These are phyloP conservation scores for Tetrahymena thermophila DNA, from an alignment of 73 alveolate genomes.

Conservation along the genomic window DNA sequence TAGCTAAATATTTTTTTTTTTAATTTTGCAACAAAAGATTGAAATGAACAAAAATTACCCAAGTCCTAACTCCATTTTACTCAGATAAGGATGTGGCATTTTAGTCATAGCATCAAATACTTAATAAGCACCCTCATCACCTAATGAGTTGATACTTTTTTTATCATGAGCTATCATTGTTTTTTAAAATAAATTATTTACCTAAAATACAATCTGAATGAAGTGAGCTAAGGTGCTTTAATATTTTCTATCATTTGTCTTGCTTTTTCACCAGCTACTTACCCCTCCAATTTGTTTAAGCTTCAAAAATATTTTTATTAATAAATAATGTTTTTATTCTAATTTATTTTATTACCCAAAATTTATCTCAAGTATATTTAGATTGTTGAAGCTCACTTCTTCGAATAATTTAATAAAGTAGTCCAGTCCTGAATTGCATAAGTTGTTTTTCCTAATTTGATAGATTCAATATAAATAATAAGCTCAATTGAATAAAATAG, in stretches of 20 bases:
- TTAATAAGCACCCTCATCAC: neutral
- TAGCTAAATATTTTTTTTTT: neutral
- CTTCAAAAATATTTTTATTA: neutral
- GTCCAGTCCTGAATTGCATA: neutral
- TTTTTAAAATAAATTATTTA: neutral
- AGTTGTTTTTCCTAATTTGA: neutral
- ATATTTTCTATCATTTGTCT: neutral
- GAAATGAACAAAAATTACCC: neutral
- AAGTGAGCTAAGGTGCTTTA: neutral
- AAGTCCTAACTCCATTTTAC: neutral
- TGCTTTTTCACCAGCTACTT: neutral
- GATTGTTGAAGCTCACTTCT: neutral
- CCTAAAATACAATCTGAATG: neutral
- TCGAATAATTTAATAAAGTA: neutral
- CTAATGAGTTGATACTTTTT: neutral
- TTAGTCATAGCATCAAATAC: neutral
- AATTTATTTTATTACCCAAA: neutral
- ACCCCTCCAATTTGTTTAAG: neutral
- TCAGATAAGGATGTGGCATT: neutral
- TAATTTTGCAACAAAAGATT: neutral
- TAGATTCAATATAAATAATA: neutral
- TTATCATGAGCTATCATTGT: neutral
- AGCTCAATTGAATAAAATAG: neutral
- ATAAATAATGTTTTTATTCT: too few species aligned
- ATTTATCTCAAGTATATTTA: neutral